Evolutionary conservation across 2,329 filamentous ascomycete species (phyloP), one percentile per base, ranked within the genome.

Genomic region (Ascochyta rabiei): DNA sequence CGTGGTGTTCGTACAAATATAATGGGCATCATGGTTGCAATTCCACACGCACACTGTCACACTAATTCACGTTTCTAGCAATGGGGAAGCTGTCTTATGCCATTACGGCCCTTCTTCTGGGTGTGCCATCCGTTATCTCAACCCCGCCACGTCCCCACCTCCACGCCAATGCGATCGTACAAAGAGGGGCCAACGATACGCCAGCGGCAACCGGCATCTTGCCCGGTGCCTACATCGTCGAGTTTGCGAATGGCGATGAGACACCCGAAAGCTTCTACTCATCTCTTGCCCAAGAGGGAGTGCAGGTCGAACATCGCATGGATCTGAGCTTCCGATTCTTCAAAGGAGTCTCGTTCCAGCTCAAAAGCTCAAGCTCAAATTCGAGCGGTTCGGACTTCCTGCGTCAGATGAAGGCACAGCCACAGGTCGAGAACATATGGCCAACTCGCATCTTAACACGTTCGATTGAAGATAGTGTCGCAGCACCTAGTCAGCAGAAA

Each of bases 311-410:
- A 28, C 61, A 51, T 39, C 57, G 61, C 15, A 57, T 57, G 51
- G 53, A 64, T 41, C 37, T 64, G 21, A 62, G 57, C 42, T 64
- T 59, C 50, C 49, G 50, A 5, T 59, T 61, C 28, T 64, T 64
- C 35, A 61, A 61, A 18, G 61, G 61, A 3, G 50, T 56, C 37
- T 64, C 61, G 7, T 62, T 64, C 53, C 52, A 57, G 33, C 23
- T 64, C 44, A 43, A 56, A 15, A 41, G 28, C 30, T 41, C 50
- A 2, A 49, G 39, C 37, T 49, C 43, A 4, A 56, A 56, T 19
- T 57, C 55, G 8, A 53, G 33, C 34, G 16, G 12, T 15, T 37
- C 31, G 31, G 34, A 48, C 30, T 39, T 12, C 48, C 48, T n/a
- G 23, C 40, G 16, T 10, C 38, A 62, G 28, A 30, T 30, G 28